phyloP scores from a whole-genome alignment of 306 rosid genomes.

The Glycine tomentella region DNA sequence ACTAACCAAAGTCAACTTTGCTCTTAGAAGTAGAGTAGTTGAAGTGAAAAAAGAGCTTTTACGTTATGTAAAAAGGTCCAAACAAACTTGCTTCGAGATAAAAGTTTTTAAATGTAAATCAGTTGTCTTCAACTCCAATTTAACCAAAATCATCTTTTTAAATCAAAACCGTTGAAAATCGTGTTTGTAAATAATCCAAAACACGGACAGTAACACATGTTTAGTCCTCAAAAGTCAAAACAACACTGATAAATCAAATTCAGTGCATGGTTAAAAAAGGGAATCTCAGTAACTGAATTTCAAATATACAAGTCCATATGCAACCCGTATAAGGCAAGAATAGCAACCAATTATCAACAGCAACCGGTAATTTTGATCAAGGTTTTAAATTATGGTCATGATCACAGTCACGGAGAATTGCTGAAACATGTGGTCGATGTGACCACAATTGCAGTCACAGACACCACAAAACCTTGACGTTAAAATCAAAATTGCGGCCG shows the following conservation, averaged over 20 bases:
- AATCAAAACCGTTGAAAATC: background rate
- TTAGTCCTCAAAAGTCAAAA: slow-evolving; percentile 19
- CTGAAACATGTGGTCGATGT: background rate
- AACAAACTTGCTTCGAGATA: background rate
- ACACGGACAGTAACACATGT: background rate
- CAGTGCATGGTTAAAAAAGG: background rate
- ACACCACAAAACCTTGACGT: background rate
- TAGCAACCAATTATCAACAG: background rate
- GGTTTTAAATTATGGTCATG: background rate
- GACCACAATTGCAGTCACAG: background rate
- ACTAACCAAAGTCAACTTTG: background rate
- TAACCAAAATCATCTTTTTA: background rate
- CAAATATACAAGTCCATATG: background rate
- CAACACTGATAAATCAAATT: background rate
- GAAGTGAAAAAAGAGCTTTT: slow-evolving; percentile 1
- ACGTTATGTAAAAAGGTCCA: background rate
- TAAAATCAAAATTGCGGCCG: background rate
- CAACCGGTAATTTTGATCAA: background rate
- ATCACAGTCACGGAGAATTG: background rate
- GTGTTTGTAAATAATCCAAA: background rate
- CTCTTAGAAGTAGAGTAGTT: background rate
- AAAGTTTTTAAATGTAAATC: background rate
- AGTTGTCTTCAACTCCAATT: background rate
- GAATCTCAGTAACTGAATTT: background rate
- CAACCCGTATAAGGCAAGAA: background rate